Evolutionary conservation across 306 rosid species (phyloP).

Genomic region (Quercus glauca): DNA sequence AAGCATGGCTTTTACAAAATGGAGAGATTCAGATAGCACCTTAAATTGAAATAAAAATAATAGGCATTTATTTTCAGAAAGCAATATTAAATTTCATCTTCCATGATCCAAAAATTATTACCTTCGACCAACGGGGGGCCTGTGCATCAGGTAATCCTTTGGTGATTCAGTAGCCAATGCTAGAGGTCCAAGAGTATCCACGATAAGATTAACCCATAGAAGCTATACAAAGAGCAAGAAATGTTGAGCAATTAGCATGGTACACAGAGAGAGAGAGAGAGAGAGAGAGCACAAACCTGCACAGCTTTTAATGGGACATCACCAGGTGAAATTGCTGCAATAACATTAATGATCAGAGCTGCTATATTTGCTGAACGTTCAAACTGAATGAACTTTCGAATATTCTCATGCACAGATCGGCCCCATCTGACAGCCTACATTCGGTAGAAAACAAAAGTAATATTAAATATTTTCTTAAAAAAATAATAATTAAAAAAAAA

Average conservation of each 20-base stretch:
- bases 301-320: constrained; percentile 90
- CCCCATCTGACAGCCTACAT: constrained; percentile 96
- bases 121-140: constrained; percentile 82
- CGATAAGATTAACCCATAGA: constrained; percentile 97
- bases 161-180: constrained; percentile 99
- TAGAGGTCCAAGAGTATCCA: constrained; percentile 97
- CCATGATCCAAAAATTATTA: constrained; percentile 16
- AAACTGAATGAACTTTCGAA: constrained; percentile 95
- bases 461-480: not conserved
- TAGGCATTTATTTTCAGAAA: not conserved
- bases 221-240: constrained; percentile 51
- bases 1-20: not conserved
- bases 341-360: constrained; percentile 83
- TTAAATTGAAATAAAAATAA: not conserved
- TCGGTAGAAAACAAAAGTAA: constrained; percentile 16
- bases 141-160: constrained; percentile 83
- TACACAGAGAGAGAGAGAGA: not conserved
- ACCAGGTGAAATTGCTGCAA: constrained; percentile 84
- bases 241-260: constrained; percentile 10
- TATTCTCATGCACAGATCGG: constrained; percentile 88
- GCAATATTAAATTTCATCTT: not conserved
- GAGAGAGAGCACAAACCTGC: constrained; percentile 60
- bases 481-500: too few relatives aligned
- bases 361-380: constrained; percentile 94
- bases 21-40: not conserved